Base-by-base conservation (phyloP, 805 yeast genomes). In the Saturnispora serradocipensis region DNA sequence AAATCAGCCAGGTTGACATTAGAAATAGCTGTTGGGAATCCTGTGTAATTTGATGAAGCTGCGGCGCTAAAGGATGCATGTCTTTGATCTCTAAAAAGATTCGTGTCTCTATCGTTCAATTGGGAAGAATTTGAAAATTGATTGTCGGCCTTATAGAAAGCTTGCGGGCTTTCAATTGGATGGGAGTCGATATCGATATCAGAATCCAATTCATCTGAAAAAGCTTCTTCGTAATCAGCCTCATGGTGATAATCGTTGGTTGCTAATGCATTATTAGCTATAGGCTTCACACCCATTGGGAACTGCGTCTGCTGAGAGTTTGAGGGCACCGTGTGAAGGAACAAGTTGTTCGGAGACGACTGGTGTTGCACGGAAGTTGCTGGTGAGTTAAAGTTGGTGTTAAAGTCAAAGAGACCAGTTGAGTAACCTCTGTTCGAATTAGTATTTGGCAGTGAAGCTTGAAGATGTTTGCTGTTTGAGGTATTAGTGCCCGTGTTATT, bases 41-140 rank as follows among this genome's bases (percentile, higher is more conserved):
- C 76, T 1, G 84, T 73, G 60, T 84, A 83, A 0, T 86, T 77
- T 6, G 73, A 65, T 1, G 83, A 77, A 13, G 81, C 71, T 1
- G 84, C 79, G 0, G 88, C 88, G 3, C 82, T 76, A 60, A 78
- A 81, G n/a, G 86, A 81, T 8, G 74, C 76, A 62, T 78, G 82
- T 16, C 82, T 69, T 27, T 68, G 64, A 48, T 66, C 59, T 56
- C 66, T 61, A 45, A 57, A 66, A 13, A 16, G 52, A 35, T 32
- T 18, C 5, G 34, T 30, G 25, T 27, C 9, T 25, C 10, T 13
- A 16, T 43, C 24, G 16, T 35, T 35, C 9, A 8, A 20, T 20
- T 38, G 24, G 20, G 22, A 38, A 18, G 22, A 20, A 18, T 18
- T 18, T 18, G 25, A 4, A 30, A 38, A 24, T 50, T 46, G 52